Evolutionary conservation across 177 flowering plant genomes (phyloP), one percentile per base, ranked within the genome.

Genomic region (Vitis hybrid): DNA sequence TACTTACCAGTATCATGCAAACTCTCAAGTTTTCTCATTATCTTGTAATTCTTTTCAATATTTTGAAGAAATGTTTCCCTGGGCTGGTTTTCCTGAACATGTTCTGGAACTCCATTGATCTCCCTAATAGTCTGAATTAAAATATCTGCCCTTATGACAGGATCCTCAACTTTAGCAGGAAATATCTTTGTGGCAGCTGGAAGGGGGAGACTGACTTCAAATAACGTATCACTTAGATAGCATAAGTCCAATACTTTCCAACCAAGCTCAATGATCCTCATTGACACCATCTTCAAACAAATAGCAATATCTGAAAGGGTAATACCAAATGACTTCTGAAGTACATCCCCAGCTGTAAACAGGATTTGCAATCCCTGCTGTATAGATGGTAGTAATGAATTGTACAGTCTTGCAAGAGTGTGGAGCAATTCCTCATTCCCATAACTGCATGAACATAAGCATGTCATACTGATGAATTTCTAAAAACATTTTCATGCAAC

Each of bases 81-180:
- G 20, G 65, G 78, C 31, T 76, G 83, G 68, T 67, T 80, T 63
- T 76, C 82, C 76, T 48, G 77, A 71, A 52, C 58, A 50, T 73
- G 70, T 18, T 65, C 69, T 39, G 87, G 77, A 63, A 73, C 84
- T 64, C 65, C 87, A 82, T 66, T 80, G 55, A 96, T 78, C 67
- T 88, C 94, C 79, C 86, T 83, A n/a, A 96, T 79, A 52, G 90
- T 80, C 76, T 93, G 97, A 71, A 92, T 69, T 76, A 94, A 68
- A 61, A 96, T 87, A 67, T 94, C 99, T 72, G 89, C 95, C 74
- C 97, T 90, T 67, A 96, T 84, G 50, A 73, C 73, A 59, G 99
- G 91, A 80, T 94, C 99, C 75, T 92, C 99, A 58, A 94, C 86
- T 54, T 74, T 86, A 59, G 92, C 90, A 14, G 98, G 99, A 78